Conservation (phyloP, 176 grass and related monocot species). For the Puccinellia tenuiflora region DNA sequence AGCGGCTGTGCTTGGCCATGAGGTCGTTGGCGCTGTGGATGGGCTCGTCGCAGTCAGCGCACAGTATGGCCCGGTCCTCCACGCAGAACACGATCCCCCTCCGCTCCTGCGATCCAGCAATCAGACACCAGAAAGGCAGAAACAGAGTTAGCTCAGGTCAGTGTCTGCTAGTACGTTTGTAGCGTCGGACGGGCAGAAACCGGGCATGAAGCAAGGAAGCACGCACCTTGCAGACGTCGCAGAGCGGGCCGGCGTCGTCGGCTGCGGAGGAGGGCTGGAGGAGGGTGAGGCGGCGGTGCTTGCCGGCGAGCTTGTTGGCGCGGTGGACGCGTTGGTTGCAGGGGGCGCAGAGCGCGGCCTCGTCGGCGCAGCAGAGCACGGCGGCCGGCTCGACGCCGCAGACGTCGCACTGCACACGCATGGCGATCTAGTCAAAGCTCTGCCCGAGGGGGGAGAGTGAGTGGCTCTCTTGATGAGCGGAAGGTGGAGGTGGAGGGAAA, state of each 20-base stretch:
- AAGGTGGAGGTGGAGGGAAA: background rate
- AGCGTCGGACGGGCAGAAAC: too few species aligned
- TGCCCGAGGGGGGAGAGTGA: background rate
- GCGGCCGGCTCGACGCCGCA: conserved; percentile 59
- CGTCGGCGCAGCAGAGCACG: conserved; percentile 86
- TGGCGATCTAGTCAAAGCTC: conserved; percentile 5
- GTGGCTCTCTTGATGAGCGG: background rate
- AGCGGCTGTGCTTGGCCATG: conserved; percentile 85
- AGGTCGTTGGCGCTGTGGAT: conserved; percentile 79
- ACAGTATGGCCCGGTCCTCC: conserved; percentile 93
- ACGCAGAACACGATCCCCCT: conserved; percentile 88
- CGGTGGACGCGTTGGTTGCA: conserved; percentile 74
- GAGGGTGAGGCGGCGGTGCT: conserved; percentile 77
- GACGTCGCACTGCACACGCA: conserved; percentile 84
- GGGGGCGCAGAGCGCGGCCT: conserved; percentile 74
- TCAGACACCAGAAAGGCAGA: background rate
- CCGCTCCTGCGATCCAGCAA: conserved; percentile 46
- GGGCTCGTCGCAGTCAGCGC: conserved; percentile 78
- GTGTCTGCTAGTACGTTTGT: background rate
- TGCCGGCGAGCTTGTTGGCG: conserved; percentile 78
- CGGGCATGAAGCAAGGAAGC: too few species aligned
- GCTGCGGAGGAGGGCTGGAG: background rate
- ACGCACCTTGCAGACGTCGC: conserved; percentile 75
- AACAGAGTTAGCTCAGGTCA: background rate
- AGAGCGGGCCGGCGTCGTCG: conserved; percentile 21